A percentile compares a stretch with the other conserved stretches of the same genome.
Conservation (phyloP, 1,284 basidiomycete genomes). For the Sutorius eximius region DNA sequence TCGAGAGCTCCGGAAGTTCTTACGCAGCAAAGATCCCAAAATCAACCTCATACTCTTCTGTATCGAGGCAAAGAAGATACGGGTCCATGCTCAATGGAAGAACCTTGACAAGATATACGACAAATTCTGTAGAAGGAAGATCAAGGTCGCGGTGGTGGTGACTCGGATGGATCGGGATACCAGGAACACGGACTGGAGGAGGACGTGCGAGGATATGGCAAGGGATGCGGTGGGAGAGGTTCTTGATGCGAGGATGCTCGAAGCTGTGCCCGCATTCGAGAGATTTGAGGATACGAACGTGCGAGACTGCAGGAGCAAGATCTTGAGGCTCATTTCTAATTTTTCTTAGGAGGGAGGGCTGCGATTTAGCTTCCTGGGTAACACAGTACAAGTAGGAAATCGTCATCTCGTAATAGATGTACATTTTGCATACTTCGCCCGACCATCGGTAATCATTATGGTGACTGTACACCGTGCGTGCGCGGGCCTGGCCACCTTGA, state of each 20-base stretch:
- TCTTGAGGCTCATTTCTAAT: conserved; percentile 8
- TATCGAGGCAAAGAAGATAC: conserved; percentile 17
- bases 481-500: too few relatives aligned
- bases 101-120: conserved; percentile 11
- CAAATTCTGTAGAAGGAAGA: conserved; percentile 14
- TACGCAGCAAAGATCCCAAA: conserved; percentile 10
- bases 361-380: too few relatives aligned
- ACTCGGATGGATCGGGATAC: conserved; percentile 41
- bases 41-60: conserved; percentile 19
- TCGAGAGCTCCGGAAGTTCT: conserved; percentile 5
- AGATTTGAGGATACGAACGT: conserved; percentile 1
- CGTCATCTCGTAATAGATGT: not conserved
- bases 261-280: conserved; percentile 12
- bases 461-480: too few relatives aligned
- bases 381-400: too few relatives aligned
- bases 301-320: not conserved
- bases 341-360: not conserved
- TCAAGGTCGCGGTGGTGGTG: conserved; percentile 26
- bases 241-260: conserved; percentile 9
- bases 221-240: not conserved
- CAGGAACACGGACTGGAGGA: conserved; percentile 29
- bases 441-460: too few relatives aligned
- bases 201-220: conserved; percentile 22
- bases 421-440: too few relatives aligned
- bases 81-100: conserved; percentile 12